Percentiles rank a stretch among this genome's conserved stretches.
These are phyloP conservation scores for Alloteropsis semialata DNA, from an alignment of 176 grass and related monocot species.

Conservation along the genomic window DNA sequence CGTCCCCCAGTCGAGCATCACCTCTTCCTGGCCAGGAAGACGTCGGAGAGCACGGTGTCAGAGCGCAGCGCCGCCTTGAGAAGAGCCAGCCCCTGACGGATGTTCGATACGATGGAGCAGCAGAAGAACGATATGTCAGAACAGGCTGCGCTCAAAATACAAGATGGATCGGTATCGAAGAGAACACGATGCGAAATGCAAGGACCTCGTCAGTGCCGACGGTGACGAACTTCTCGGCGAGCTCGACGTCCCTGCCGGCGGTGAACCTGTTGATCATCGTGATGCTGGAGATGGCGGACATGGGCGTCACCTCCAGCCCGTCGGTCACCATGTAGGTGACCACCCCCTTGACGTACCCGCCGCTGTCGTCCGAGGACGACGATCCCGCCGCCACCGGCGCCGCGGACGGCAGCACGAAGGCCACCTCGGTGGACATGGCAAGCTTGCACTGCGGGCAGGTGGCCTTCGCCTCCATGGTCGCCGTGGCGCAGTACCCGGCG, in stretches of 20 bases:
- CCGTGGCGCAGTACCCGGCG: slow-evolving; percentile 10
- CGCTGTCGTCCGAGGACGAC: neutral
- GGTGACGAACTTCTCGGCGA: slow-evolving; percentile 48
- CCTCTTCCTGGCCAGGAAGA: slow-evolving; percentile 39
- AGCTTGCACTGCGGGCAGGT: slow-evolving; percentile 36
- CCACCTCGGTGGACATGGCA: slow-evolving; percentile 4
- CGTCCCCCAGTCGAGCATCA: neutral
- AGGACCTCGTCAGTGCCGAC: slow-evolving; percentile 33
- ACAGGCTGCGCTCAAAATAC: neutral
- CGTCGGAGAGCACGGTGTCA: slow-evolving; percentile 34
- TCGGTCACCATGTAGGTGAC: slow-evolving; percentile 58
- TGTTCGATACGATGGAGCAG: neutral
- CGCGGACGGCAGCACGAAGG: slow-evolving; percentile 16
- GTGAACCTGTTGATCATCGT: slow-evolving; percentile 41
- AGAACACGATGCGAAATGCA: neutral
- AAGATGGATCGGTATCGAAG: neutral
- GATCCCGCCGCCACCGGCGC: neutral
- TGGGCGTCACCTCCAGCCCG: slow-evolving; percentile 45
- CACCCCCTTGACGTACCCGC: slow-evolving; percentile 47
- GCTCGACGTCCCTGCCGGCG: slow-evolving; percentile 15
- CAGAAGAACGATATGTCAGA: neutral
- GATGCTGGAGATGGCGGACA: slow-evolving; percentile 60
- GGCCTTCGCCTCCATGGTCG: neutral
- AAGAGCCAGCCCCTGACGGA: slow-evolving; percentile 25
- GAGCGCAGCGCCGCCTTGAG: slow-evolving; percentile 47